phyloP scores from a whole-genome alignment of 2,329 filamentous ascomycete genomes.

The Cladophialophora psammophila region DNA sequence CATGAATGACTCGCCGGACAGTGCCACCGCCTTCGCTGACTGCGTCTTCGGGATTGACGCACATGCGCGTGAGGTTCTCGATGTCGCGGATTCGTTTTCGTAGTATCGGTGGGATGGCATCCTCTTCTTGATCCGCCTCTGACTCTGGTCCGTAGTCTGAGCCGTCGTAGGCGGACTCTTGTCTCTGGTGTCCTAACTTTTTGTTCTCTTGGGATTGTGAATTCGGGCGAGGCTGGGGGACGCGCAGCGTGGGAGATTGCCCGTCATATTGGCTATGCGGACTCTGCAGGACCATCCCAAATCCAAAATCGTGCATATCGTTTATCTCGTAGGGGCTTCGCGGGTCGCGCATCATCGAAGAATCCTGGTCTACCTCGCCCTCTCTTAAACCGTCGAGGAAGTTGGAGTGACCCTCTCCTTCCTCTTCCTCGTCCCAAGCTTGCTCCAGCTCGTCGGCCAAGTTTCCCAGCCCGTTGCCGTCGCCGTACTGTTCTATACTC shows the following conservation, averaged over 20 bases:
- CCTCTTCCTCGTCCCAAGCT: conserved; percentile 63
- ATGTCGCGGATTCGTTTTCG: conserved; percentile 63
- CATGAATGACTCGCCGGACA: conserved; percentile 59
- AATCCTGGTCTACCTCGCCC: conserved; percentile 41
- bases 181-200: conserved; percentile 48
- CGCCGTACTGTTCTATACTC: conserved; percentile 40
- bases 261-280: conserved; percentile 36
- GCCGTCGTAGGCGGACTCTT: conserved; percentile 62
- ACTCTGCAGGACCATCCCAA: conserved; percentile 33
- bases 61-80: conserved; percentile 60
- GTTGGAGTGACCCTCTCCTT: conserved; percentile 54
- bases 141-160: conserved; percentile 66
- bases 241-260: conserved; percentile 27
- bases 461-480: conserved; percentile 64
- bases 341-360: conserved; percentile 19
- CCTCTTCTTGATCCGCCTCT: conserved; percentile 60
- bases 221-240: conserved; percentile 51
- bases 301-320: conserved; percentile 38
- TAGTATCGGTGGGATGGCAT: conserved; percentile 60
- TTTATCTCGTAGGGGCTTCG: conserved; percentile 34
- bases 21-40: conserved; percentile 60
- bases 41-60: conserved; percentile 39
- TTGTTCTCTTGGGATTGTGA: conserved; percentile 47
- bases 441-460: conserved; percentile 70
- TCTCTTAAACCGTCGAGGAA: conserved; percentile 45